Evolutionary conservation across 805 yeast species (phyloP).

Genomic region (Myxozyma kluyveri): DNA sequence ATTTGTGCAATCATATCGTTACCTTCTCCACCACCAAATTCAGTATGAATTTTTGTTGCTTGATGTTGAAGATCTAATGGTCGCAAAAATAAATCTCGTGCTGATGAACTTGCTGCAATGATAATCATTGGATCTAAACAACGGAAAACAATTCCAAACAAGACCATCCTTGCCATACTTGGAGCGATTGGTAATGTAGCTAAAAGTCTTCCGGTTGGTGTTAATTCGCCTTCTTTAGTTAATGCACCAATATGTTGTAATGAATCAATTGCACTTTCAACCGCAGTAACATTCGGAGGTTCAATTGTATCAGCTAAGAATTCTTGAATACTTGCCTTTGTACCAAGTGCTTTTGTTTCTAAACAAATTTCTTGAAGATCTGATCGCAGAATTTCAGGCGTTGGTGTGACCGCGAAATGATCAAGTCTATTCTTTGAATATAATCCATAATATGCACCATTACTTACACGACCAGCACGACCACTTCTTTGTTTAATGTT

Average conservation of each 20-base stretch:
- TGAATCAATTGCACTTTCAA: conserved; percentile 17
- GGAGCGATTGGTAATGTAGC: conserved; percentile 24
- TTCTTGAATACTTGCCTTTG: conserved; percentile 9
- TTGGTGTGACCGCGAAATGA: background rate
- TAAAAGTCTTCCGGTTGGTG: conserved; percentile 22
- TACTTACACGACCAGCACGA: conserved; percentile 80
- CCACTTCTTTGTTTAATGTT: conserved; percentile 82
- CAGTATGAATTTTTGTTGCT: background rate
- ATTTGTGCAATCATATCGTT: conserved; percentile 19
- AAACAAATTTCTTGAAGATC: conserved; percentile 27
- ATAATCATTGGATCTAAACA: conserved; percentile 27
- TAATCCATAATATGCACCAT: conserved; percentile 66
- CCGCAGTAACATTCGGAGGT: conserved; percentile 22
- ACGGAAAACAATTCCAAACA: conserved; percentile 23
- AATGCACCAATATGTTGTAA: conserved; percentile 26
- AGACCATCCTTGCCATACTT: conserved; percentile 22
- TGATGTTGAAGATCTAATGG: conserved; percentile 2
- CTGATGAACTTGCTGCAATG: conserved; percentile 16
- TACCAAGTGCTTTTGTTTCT: conserved; percentile 22
- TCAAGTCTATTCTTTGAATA: conserved; percentile 45
- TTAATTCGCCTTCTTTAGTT: conserved; percentile 18
- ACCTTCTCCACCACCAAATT: conserved; percentile 6
- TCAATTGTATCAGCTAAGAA: conserved; percentile 21
- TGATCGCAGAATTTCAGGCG: conserved; percentile 29
- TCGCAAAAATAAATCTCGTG: conserved; percentile 15